Percentiles rank a stretch among this genome's conserved stretches.
Conservation (phyloP, 2,329 filamentous ascomycete genomes). For the Cercospora berteroae region DNA sequence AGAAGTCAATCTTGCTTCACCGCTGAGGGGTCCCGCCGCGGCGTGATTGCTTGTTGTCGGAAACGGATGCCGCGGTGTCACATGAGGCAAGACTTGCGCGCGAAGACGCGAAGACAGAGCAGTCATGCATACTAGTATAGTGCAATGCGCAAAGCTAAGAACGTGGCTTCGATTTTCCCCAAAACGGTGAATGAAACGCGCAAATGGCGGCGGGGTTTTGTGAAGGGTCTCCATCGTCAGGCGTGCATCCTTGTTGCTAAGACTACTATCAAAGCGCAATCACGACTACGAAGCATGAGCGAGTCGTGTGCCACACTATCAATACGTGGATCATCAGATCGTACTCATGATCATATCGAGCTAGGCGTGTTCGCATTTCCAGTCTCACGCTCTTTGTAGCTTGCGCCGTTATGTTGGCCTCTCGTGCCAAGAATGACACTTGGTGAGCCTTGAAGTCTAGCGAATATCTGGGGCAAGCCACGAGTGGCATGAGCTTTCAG, state of each 20-base stretch:
- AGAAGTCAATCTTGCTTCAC: constrained; percentile 13
- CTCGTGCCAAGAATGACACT: not conserved
- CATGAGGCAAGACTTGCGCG: not conserved
- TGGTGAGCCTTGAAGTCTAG: not conserved
- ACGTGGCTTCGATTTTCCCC: not conserved
- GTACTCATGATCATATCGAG: not conserved
- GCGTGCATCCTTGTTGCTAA: not conserved
- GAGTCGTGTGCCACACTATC: not conserved
- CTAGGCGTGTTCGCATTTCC: not conserved
- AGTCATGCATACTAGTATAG: not conserved
- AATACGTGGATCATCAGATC: not conserved
- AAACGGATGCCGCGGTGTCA: not conserved
- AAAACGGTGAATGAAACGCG: not conserved
- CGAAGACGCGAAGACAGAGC: not conserved
- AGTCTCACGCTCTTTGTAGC: not conserved
- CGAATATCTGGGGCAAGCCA: not conserved
- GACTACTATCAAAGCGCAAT: not conserved
- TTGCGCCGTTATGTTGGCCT: not conserved
- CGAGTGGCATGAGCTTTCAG: not conserved
- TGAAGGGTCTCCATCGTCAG: not conserved
- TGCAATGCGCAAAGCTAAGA: not conserved
- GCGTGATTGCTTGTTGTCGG: not conserved
- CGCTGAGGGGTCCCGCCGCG: constrained; percentile 4
- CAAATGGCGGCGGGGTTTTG: not conserved
- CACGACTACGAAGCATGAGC: not conserved